Conservation (phyloP, 2,329 filamentous ascomycete genomes). For the Leptographium procerum region DNA sequence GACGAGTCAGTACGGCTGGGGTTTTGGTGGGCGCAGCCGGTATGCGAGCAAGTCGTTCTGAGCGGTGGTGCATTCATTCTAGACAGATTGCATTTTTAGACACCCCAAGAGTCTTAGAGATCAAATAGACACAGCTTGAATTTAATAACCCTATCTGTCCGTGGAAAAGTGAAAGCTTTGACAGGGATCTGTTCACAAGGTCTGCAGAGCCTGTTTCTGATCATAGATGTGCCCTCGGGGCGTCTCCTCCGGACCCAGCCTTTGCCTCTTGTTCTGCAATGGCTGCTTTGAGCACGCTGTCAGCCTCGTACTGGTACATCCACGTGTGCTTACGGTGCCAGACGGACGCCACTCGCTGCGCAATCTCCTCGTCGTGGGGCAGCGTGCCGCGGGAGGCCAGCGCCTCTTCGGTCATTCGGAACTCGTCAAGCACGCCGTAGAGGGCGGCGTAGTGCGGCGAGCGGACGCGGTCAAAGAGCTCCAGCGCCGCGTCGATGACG, state of each 20-base stretch:
- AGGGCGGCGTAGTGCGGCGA: constrained; percentile 5
- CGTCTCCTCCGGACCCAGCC: no score
- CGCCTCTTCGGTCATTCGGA: constrained; percentile 13
- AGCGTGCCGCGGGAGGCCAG: neutral
- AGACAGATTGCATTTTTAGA: no score
- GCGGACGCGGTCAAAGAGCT: constrained; percentile 2
- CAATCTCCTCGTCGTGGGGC: constrained; percentile 1
- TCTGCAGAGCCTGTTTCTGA: no score
- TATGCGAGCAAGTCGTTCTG: neutral
- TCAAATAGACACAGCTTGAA: no score
- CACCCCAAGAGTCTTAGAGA: no score
- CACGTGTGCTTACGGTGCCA: constrained; percentile 1
- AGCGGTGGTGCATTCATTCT: no score
- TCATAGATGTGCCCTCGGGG: no score
- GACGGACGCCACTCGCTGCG: neutral
- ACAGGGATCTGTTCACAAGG: no score
- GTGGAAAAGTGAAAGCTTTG: no score
- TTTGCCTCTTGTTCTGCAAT: no score
- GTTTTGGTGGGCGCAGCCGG: constrained; percentile 29
- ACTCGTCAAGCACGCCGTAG: constrained; percentile 1
- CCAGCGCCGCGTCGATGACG: neutral
- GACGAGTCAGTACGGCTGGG: constrained; percentile 45
- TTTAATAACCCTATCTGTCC: no score
- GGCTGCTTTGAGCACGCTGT: neutral
- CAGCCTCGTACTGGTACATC: constrained; percentile 7